Conservation (phyloP, 2,329 filamentous ascomycete genomes). For the Periconia macrospinosa region DNA sequence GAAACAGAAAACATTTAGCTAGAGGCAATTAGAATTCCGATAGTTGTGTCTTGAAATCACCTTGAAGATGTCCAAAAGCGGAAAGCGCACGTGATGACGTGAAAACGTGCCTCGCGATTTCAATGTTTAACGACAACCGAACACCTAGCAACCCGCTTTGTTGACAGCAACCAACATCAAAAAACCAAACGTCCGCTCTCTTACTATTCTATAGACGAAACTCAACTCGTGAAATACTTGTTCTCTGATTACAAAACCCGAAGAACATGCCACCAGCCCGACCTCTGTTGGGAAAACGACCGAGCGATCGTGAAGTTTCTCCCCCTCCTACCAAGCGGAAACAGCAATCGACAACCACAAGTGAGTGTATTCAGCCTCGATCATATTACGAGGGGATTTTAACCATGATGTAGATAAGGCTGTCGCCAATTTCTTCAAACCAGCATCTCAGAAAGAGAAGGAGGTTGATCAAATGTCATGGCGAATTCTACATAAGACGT, state of each 20-base stretch:
- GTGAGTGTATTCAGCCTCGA: slow-evolving; percentile 45
- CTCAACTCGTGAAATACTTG: no score
- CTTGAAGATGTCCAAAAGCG: background rate
- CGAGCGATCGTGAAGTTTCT: slow-evolving; percentile 52
- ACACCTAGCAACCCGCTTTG: background rate
- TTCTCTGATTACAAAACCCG: background rate
- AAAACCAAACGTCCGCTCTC: background rate
- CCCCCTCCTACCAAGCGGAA: slow-evolving; percentile 61
- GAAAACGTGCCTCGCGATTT: background rate
- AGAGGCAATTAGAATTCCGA: no score
- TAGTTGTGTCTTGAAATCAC: no score
- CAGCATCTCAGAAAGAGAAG: slow-evolving; percentile 71
- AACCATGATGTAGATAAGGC: slow-evolving; percentile 57
- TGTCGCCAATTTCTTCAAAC: slow-evolving; percentile 86
- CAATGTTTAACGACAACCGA: background rate
- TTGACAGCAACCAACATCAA: background rate
- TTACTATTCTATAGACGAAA: no score
- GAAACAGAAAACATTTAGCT: no score
- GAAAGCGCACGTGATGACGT: background rate
- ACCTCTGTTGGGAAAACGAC: slow-evolving; percentile 35
- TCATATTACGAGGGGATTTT: background rate
- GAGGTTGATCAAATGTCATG: slow-evolving; percentile 75
- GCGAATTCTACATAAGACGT: slow-evolving; percentile 65
- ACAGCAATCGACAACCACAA: slow-evolving; percentile 57
- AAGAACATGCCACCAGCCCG: slow-evolving; percentile 22